Conservation (phyloP, 106 monocot genomes). For the Triglochin maritima region DNA sequence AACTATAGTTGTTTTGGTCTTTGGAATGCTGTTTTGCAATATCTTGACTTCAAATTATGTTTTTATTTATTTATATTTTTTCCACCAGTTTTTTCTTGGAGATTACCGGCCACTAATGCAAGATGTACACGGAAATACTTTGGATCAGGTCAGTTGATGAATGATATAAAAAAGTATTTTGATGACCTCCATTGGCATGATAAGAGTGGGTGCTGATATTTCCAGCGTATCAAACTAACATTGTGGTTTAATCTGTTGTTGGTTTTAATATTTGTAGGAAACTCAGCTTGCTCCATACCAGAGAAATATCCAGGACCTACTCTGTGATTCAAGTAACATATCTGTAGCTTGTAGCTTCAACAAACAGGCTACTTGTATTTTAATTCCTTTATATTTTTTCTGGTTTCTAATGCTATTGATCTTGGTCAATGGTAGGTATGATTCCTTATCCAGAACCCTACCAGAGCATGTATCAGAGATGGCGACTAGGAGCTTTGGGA, state of each 20-base stretch:
- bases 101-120: slow-evolving; percentile 95
- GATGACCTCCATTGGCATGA: too few relatives aligned
- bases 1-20: too few relatives aligned
- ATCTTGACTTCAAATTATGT: too few relatives aligned
- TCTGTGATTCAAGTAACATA: slow-evolving; percentile 83
- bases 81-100: slow-evolving; percentile 84
- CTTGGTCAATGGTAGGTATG: slow-evolving; percentile 45
- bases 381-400: too few relatives aligned
- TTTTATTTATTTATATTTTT: not conserved
- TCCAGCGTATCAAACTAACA: too few relatives aligned
- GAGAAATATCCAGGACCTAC: slow-evolving; percentile 87
- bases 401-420: too few relatives aligned
- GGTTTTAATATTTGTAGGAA: slow-evolving; percentile 30
- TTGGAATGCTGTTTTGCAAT: too few relatives aligned
- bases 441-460: slow-evolving; percentile 96
- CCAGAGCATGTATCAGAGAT: slow-evolving; percentile 78
- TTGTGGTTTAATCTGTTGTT: too few relatives aligned
- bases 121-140: slow-evolving; percentile 73
- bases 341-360: not conserved
- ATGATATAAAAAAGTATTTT: too few relatives aligned
- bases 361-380: too few relatives aligned
- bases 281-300: slow-evolving; percentile 77
- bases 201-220: too few relatives aligned
- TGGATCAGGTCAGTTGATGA: slow-evolving; percentile 70
- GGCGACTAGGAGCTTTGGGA: slow-evolving; percentile 62